Evolutionary conservation across 805 yeast species (phyloP), one percentile per base, ranked within the genome.

Genomic region (Priceomyces medius): DNA sequence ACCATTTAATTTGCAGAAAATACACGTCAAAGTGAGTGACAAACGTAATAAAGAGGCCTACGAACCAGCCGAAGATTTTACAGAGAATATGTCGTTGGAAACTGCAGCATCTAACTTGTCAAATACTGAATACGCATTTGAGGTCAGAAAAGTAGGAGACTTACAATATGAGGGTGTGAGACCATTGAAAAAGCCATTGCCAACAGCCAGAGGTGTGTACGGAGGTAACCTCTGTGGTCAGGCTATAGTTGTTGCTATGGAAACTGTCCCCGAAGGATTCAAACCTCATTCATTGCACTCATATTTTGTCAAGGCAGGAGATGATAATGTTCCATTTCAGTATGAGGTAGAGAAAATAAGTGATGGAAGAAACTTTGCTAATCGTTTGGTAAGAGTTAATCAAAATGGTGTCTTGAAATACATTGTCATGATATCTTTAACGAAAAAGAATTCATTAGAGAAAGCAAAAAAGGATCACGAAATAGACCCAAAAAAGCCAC

Each of bases 231-330:
- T 68, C 13, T 54, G 66, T 28, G 58, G 64, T 2, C 71, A 66
- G 45, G 58, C 66, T 2, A 40, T 64, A 8, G 49, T 63, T 21
- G 74, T 63, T 10, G 70, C 69, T 3, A 61, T 68, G 58, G 61
- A 59, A 37, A 51, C 62, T 12, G 51, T 55, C 3, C 50, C 50
- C 0, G 49, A 44, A 4, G 65, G 59, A 3, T 69, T 61, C 47
- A 57, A 58, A n/a, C 75, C 75, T 2, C 71, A 68, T 38, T 67
- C 73, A 1, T 50, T 68, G 27, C 74, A 69, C 44, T 63, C 68
- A 14, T 66, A 62, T 43, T 68, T 69, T 43, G 58, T 67, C 18
- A 64, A 64, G 43, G 67, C 69, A 9, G 71, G 66, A n/a, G 56
- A 52, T 40, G 72, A 64, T 40, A 37, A 47, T 12, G 37, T 31